Evolutionary conservation across 78 protist genomes (phyloP).

Genomic region (Guillardia theta): DNA sequence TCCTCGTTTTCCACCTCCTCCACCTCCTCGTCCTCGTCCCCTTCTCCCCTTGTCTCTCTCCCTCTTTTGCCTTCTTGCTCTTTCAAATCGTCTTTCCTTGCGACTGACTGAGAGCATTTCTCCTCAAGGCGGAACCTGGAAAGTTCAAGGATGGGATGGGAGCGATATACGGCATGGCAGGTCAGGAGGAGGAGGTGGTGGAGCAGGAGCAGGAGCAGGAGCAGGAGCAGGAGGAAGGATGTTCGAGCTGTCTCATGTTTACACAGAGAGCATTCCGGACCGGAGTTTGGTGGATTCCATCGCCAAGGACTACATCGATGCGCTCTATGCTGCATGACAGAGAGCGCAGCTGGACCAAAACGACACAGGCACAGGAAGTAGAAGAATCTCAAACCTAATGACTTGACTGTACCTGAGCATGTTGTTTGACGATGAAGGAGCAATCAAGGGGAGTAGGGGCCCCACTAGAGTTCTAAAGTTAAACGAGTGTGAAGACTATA

Average conservation of each 20-base stretch:
- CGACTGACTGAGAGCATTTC: neutral
- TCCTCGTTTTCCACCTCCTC: neutral
- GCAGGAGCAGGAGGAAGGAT: too few species aligned
- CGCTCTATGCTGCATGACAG: neutral
- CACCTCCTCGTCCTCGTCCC: neutral
- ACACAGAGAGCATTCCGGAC: neutral
- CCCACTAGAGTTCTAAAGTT: too few species aligned
- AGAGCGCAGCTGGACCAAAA: neutral
- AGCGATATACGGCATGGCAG: constrained; percentile 25
- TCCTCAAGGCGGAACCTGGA: neutral
- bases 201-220: too few species aligned
- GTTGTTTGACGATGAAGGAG: too few species aligned
- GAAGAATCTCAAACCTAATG: neutral
- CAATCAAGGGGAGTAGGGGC: too few species aligned
- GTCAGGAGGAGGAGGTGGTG: too few species aligned
- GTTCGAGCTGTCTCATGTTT: too few species aligned
- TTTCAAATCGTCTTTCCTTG: neutral
- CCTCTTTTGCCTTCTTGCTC: neutral
- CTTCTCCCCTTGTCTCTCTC: neutral
- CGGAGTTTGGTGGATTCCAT: neutral
- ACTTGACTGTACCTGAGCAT: too few species aligned
- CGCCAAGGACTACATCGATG: neutral
- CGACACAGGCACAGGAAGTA: neutral
- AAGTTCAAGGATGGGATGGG: constrained; percentile 29
- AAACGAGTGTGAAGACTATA: too few species aligned